Base-by-base conservation (phyloP, 495 filamentous ascomycete genomes). In the Collariella sp. region DNA sequence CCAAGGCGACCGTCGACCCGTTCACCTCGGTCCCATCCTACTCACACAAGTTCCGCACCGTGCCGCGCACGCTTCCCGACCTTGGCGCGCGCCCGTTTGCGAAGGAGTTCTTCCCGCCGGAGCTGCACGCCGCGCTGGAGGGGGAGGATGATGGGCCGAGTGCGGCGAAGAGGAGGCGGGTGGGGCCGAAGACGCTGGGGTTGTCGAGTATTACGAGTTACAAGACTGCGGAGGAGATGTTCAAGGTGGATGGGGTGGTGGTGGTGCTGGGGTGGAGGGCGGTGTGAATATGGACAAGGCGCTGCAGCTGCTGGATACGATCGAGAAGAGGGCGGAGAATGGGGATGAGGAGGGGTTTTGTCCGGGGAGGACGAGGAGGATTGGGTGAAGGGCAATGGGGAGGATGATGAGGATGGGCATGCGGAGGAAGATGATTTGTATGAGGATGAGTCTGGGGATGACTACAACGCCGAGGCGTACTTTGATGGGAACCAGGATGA, bases 401-500 rank as follows among this genome's bases (percentile, higher is more conserved):
- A 63, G 20, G 63, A 70, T 29, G 67, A 63, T 0, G 69, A 64
- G 22, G 67, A 59, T 2, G 73, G 68, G 26, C 67, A 64, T 0
- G 72, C 67, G 23, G 70, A 72, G 0, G 75, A 75, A 38, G 71
- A 75, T 11, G 70, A 72, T 15, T 63, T 70, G 40, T 76, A 74
- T 39, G 74, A 77, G 26, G 71, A 73, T 50, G 71, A 74, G 24
- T 67, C 70, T 12, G 77, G 70, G 1, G 76, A 77, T 20, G 78
- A 81, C 51, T 81, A 81, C 61, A 72, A 80, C 49, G 78, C 72
- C 7, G 78, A 81, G 61, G 60, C 65, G 16, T 79, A 79, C 62
- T 81, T 81, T 56, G 75, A 78, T 23, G 70, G 65, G 35, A 73
- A 76, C 22, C 71, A 74, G 24, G 72, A 71, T 15, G 74, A 77